Base-by-base conservation (phyloP, 2,329 filamentous ascomycete species). In the Dryadomyces quercus-mongolicae region DNA sequence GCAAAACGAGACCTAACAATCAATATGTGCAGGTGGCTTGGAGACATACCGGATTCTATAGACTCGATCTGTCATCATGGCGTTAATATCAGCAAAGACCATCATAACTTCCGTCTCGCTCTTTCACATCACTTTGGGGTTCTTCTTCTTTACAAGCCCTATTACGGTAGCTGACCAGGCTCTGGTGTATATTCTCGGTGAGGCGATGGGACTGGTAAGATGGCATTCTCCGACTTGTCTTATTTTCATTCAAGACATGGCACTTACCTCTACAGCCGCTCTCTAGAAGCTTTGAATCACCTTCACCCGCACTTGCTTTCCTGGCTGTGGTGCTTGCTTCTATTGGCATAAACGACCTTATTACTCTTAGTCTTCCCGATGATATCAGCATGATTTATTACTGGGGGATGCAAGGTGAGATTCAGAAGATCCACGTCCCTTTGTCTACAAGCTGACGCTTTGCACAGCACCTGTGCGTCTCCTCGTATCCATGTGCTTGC, bases 51-150 rank as follows among this genome's bases (percentile, higher is more conserved):
- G 25, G 8, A 31, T 31, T 31, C 25, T 31, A 31, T 31, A 31
- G 25, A 31, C 25, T 5, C 25, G 8, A 8, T 8, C 25, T 8
- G 25, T 48, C 25, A 49, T n/a, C 58, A 96, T 96, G 91, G 85
- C 82, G 36, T 74, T 94, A 67, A 78, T 96, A 64, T 90, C 88
- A 2, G 83, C 84, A 57, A 85, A 80, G 65, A 88, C 85, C 9
- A 84, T 95, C 67, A 85, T 96, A 62, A 85, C 87, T 62, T 84
- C 82, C 52, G 73, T 95, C 61, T 86, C 86, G 61, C 78, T 95
- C 66, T 89, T 93, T 73, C 88, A 95, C 71, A 70, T 95, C 60
- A 88, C 87, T 6, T 74, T 93, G 50, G 89, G 84, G 62, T 90
- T 85, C 70, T 88, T 93, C 73, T 85, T 96, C 71, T 76, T 94